phyloP scores from a whole-genome alignment of 768 basidiomycete species.

The Mycena olivaceomarginata region DNA sequence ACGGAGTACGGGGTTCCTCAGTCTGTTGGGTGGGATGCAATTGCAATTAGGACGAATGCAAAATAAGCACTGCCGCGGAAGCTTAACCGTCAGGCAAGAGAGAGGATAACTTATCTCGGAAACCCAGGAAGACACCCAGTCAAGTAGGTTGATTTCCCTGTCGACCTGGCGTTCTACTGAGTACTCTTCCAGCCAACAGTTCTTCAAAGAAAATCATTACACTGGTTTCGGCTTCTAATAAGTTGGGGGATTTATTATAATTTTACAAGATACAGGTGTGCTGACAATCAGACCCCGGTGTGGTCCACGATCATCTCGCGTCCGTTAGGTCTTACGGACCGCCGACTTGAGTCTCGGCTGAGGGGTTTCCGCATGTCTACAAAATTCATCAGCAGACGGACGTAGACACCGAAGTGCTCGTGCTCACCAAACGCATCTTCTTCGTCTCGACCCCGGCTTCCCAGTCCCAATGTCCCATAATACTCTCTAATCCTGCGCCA shows the following conservation, averaged over 20 bases:
- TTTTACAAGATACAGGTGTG: background rate
- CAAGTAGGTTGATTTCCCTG: no score
- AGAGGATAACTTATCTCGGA: no score
- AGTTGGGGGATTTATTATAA: conserved; percentile 25
- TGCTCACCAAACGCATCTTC: conserved; percentile 93
- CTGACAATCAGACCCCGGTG: background rate
- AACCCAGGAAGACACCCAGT: no score
- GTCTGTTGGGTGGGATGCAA: no score
- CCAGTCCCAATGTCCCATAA: conserved; percentile 83
- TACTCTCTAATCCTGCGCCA: conserved; percentile 94
- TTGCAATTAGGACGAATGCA: no score
- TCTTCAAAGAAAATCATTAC: background rate
- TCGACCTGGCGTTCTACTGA: background rate
- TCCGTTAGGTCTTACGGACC: conserved; percentile 83
- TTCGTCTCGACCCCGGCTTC: conserved; percentile 85
- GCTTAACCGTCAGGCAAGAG: no score
- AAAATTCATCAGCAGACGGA: background rate
- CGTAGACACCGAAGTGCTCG: background rate
- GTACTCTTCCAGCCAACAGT: background rate
- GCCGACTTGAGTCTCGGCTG: conserved; percentile 74
- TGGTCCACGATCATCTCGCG: conserved; percentile 78
- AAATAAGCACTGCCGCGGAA: no score
- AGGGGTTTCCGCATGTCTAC: conserved; percentile 85
- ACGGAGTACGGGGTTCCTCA: no score
- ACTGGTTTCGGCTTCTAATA: background rate